Base-by-base conservation (phyloP, 2,329 filamentous ascomycete genomes). In the Zymoseptoria pseudotritici region DNA sequence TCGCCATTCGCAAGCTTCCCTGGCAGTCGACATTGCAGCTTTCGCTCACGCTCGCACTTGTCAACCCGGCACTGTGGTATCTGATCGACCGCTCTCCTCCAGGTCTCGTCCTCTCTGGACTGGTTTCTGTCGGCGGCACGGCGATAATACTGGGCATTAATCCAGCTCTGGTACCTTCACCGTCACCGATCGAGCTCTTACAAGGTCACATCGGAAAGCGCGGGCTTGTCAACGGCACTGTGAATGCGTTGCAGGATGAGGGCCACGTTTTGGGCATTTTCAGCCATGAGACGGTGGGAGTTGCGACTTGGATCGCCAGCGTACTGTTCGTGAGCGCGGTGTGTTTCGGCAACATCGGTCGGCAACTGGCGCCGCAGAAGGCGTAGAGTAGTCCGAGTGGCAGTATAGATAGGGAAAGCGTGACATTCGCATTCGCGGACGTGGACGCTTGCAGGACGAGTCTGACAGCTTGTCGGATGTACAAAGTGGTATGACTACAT, bases 1-100 rank as follows among this genome's bases (percentile, higher is more conserved):
- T 88, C 75, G 87, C 87, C 29, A 95, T 99, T 79, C 87, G 94
- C 65, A 90, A 89, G 74, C 83, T 97, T 9, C 89, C 91, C 1
- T 99, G 94, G 94, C 84, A 92, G 68, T 97, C 92, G 8, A 94
- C 91, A 1, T 84, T 96, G n/a, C 94, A 99, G 75, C 86, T 95
- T 20, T 95, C 92, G 1, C 76, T 95, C 24, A 94, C 92, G 0
- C 85, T 99, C 54, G 90, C 91, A 21, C 84, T 97, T 61, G 90
- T 89, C 20, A 97, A 97, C 72, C 93, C 94, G 1, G 88, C 94
- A 9, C 79, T 99, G 19, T 99, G 94, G 94, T 99, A 96, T 76
- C 81, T 97, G 22, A 89, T 99, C 70, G 94, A 99, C 76, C 89
- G 93, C 55, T 94, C 91, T 53, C 86, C 86, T 66, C 83, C 91